Evolutionary conservation across 1,284 basidiomycete genomes (phyloP), one percentile per base, ranked within the genome.

Genomic region (Tilletiopsis washingtonensis): DNA sequence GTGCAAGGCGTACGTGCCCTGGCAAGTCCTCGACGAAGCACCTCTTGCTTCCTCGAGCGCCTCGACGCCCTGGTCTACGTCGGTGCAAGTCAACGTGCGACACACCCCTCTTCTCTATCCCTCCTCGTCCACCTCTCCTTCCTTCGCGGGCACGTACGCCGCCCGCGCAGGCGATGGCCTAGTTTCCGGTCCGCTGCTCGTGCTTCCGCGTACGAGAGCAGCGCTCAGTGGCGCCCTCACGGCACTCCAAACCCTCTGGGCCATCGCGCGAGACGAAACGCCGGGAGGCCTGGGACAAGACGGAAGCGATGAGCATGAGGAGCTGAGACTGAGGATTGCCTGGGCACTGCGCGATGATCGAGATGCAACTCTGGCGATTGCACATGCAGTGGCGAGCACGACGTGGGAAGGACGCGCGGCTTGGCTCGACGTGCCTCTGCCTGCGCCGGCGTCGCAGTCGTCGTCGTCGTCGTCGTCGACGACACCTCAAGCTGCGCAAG

Each of bases 401-500:
- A 37, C 71, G 15, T 98, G 93, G 91, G 82, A 81, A 3, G 93
- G 93, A 1, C 78, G 93, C 47, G 80, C 96, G 15, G 85, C 85
- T 0, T 96, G 79, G 77, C 45, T 77, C 7, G 81, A 74, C 77
- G 83, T 64, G 5, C 19, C 40, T 6, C 34, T 47, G 5, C 6
- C 17, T 15, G 14, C 5, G 23, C n/a, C n/a, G 23, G 27, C 21
- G 17, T 7, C 41, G 43, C 14, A 29, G 34, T 27, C 39, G 12
- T 25, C 15, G 44, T 34, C 14, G 21, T 38, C 3, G 44, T 17
- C 26, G 44, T 1, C n/a, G 7, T 17, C 12, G 45, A 47, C n/a
- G 32, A 12, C n/a, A 2, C 4, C 39, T 26, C 9, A 4, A 27
- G 32, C 23, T 43, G 14, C 11, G 12, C 20, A 14, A 15, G 34